A percentile compares a stretch with the other conserved stretches of the same genome.
Evolutionary conservation across 768 basidiomycete genomes (phyloP).

Genomic region (Jaapia argillacea): DNA sequence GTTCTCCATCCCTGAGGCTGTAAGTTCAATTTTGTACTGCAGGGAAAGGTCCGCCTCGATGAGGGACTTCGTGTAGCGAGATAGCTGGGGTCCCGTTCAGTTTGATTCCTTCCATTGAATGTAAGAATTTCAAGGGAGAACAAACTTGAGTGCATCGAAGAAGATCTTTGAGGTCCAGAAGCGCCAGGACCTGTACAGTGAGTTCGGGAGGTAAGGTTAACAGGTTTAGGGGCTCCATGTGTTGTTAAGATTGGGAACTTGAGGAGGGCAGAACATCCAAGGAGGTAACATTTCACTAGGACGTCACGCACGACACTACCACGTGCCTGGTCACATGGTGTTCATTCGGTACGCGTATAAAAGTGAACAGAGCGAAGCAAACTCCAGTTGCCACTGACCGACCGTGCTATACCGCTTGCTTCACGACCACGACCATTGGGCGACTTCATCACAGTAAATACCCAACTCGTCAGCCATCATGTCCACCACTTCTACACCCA

Average conservation of each 20-base stretch:
- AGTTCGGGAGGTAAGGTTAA: neutral
- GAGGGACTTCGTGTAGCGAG: neutral
- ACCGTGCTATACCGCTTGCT: no score
- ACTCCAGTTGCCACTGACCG: no score
- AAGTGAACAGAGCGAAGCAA: conserved; percentile 19
- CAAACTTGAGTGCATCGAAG: neutral
- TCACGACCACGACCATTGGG: no score
- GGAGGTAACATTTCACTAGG: neutral
- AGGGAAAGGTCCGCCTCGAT: neutral
- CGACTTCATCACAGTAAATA: no score
- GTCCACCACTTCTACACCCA: conserved; percentile 45
- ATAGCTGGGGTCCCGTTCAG: neutral
- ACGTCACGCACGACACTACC: no score
- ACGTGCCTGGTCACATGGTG: conserved; percentile 12
- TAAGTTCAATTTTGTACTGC: neutral
- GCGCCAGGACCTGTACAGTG: neutral
- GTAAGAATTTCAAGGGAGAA: no score
- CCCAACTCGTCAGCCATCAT: conserved; percentile 24
- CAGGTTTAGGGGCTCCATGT: neutral
- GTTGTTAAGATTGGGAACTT: neutral
- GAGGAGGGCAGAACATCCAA: neutral
- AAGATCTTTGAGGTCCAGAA: neutral
- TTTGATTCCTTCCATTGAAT: no score
- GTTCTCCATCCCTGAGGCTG: neutral
- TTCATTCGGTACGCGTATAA: conserved; percentile 2